phyloP scores from a whole-genome alignment of 2,329 filamentous ascomycete species.

The Colletotrichum noveboracense region DNA sequence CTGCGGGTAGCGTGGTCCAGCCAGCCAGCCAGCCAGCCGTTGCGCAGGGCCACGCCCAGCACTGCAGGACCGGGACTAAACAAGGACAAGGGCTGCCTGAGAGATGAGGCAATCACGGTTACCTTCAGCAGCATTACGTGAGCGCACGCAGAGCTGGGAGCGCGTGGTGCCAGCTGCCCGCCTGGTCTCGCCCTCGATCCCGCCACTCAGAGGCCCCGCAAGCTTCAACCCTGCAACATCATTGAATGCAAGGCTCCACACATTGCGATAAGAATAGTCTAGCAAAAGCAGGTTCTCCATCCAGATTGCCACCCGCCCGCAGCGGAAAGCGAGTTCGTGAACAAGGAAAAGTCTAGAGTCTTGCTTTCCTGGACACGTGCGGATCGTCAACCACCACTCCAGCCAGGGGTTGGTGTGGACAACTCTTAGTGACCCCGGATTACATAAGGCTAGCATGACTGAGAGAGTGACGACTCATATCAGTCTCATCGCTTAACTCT shows the following conservation, averaged over 20 bases:
- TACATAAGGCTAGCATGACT: neutral
- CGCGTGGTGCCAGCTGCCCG: neutral
- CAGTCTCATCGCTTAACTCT: neutral
- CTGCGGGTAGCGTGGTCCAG: slow-evolving; percentile 17
- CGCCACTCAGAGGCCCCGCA: neutral
- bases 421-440: neutral
- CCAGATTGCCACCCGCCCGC: neutral
- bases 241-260: neutral
- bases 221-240: neutral
- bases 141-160: neutral
- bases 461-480: neutral
- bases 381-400: neutral
- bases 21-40: neutral
- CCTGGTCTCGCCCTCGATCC: neutral
- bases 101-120: neutral
- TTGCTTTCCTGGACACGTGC: neutral
- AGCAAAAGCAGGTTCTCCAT: neutral
- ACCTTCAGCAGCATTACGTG: slow-evolving; percentile 3
- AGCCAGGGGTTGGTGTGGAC: neutral
- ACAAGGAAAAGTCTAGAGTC: neutral
- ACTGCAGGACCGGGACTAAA: neutral
- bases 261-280: slow-evolving; percentile 7
- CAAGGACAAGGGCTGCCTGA: slow-evolving; percentile 16
- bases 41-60: neutral
- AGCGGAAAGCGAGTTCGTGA: neutral